Base-by-base conservation (phyloP, 805 yeast species). In the Candida khao-thaluensis region DNA sequence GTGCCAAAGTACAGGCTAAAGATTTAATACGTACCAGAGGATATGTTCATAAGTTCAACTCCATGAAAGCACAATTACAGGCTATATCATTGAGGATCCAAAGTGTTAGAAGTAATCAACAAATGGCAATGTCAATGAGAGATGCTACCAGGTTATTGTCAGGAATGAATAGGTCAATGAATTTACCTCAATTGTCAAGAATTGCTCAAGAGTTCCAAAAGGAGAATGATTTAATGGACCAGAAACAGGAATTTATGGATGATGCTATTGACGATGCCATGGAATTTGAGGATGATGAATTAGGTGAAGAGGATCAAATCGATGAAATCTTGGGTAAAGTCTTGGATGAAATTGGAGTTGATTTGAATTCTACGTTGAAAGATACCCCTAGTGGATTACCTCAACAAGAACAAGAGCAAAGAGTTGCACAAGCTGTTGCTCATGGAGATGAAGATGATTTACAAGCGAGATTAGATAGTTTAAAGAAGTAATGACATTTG, bases 231-330 rank as follows among this genome's bases (percentile, higher is more conserved):
- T 69, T 95, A 52, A 93, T 93, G 98, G 97, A 91, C 61, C 99
- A 93, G 66, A 82, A 95, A 55, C 98, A 95, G 62, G 99, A 95
- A 60, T 87, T 95, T 79, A 93, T 93, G 85, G 99, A 93, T 58
- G 99, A 93, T 58, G 95, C 96, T 14, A 83, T 93, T 52, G 99
- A 93, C 57, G 96, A 91, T 59, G 85, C 93, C 14, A 88, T 93
- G 93, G 95, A 84, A 38, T 88, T 82, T 53, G 97, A 87, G 53
- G 70, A 64, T 18, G 69, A 63, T 41, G 79, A 86, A 42, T 85
- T 81, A 49, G 88, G 77, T 17, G 95, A 85, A 44, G 95, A 85
- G 47, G 93, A 84, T 49, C 95, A 90, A 59, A 83, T 85, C 3
- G 96, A 90, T 55, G 96, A 89, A 53, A 84, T 90, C 37, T 93